Base-by-base conservation (phyloP, 208 protist species). In the Crithidia acanthocephali region DNA sequence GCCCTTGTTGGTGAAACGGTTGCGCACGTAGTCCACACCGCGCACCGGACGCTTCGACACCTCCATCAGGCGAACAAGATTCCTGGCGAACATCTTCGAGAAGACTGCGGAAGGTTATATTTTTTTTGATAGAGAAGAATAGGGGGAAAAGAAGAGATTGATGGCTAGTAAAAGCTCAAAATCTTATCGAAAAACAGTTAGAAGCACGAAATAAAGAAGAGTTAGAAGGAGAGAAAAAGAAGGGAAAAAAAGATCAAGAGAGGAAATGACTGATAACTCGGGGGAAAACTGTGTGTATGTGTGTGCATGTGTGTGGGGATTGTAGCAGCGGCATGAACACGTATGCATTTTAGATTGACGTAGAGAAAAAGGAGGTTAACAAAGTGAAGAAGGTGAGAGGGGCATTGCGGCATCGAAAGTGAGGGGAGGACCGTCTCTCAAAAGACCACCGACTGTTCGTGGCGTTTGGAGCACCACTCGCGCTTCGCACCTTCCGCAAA, bases 1-100 rank as follows among this genome's bases (percentile, higher is more conserved):
- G 28, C 86, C 86, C 30, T 87, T 80, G 72, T 90, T 91, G 63
- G 75, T 62, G 76, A 90, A 90, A 59, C 85, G 88, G 80, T 91
- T 90, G 33, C 82, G 83, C 9, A 88, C 33, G 59, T 86, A 90
- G 63, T 91, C 86, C 22, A 91, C 74, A 13, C 88, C 86, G 45
- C 85, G 86, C 28, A 75, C 68, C 1, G 60, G 68, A 16, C 74
- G 72, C 45, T 88, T 80, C 59, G 85, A 81, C 66, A 84, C 71
- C 33, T 72, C 32, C 9, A 59, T 40, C 27, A 72, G 65, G 25
- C 74, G 70, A 28, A 79, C 40, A 9, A 73, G n/a, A n/a, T 77
- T 76, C 45, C 56, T 61, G 44, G 62, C 37, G 60, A 83, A 58
- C 83, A 84, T 83, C 0, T 35, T 63, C 9, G n/a, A n/a, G n/a